Evolutionary conservation across 2,329 filamentous ascomycete species (phyloP).

Genomic region (Cadophora gregata): DNA sequence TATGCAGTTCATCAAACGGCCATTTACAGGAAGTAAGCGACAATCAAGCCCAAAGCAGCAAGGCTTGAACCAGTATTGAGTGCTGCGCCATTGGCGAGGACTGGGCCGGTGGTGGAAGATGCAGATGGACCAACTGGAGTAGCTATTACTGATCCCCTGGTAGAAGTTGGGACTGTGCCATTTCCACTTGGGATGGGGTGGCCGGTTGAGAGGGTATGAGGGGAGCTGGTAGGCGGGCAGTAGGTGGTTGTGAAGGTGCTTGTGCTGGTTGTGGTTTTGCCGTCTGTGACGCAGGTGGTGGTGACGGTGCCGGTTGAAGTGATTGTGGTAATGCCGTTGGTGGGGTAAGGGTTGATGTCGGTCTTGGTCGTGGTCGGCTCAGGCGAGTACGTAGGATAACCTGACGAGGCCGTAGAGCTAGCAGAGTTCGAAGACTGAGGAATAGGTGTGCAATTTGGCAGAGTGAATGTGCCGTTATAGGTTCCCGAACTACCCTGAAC

Average conservation of each 20-base stretch:
- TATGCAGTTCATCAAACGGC: background rate
- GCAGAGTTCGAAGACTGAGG: slow-evolving; percentile 31
- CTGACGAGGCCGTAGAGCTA: slow-evolving; percentile 31
- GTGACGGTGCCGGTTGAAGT: slow-evolving; percentile 35
- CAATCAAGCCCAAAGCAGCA: slow-evolving; percentile 39
- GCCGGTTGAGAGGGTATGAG: slow-evolving; percentile 27
- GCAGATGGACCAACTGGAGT: slow-evolving; percentile 28
- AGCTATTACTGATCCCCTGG: slow-evolving; percentile 19
- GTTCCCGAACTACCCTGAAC: slow-evolving; percentile 49
- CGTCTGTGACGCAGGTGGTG: slow-evolving; percentile 27
- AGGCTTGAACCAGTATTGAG: slow-evolving; percentile 34
- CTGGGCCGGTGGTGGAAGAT: slow-evolving; percentile 9
- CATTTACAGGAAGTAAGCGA: slow-evolving; percentile 32
- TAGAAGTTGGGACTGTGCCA: background rate
- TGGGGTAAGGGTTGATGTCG: slow-evolving; percentile 18
- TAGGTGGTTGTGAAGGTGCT: slow-evolving; percentile 30
- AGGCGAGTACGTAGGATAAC: slow-evolving; percentile 20
- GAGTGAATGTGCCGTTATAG: slow-evolving; percentile 46
- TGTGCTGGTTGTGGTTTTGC: slow-evolving; percentile 28
- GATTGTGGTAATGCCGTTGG: slow-evolving; percentile 32
- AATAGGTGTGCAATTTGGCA: slow-evolving; percentile 41
- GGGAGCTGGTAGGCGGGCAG: slow-evolving; percentile 18
- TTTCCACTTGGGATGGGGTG: slow-evolving; percentile 8
- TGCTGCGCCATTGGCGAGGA: slow-evolving; percentile 21
- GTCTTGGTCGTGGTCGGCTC: slow-evolving; percentile 19